Conservation (phyloP, 2,329 filamentous ascomycete species). For the Arthrobotrys iridis region DNA sequence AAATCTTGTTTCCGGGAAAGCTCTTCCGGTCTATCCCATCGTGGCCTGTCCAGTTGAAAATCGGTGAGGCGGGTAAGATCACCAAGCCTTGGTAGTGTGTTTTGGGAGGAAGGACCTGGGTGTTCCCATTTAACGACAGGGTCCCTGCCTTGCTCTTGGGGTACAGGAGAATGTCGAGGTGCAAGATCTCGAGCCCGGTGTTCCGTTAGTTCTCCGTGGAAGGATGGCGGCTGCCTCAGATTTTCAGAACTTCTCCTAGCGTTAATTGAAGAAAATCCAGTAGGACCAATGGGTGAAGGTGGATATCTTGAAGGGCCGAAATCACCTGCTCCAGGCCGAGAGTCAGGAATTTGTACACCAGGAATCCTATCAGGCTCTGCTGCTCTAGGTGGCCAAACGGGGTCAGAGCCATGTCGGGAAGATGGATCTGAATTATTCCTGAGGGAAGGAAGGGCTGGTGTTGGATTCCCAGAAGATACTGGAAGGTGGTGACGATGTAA, state of each 20-base stretch:
- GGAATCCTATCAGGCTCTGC: constrained; percentile 41
- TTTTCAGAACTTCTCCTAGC: constrained; percentile 42
- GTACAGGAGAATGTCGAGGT: constrained; percentile 30
- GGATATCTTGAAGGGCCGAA: constrained; percentile 51
- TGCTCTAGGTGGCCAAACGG: constrained; percentile 29
- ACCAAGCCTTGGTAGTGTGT: constrained; percentile 43
- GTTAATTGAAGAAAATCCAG: constrained; percentile 41
- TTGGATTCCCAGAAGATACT: constrained; percentile 16
- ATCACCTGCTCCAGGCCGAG: constrained; percentile 46
- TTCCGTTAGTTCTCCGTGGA: constrained; percentile 24
- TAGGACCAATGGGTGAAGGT: constrained; percentile 37
- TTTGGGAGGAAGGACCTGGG: constrained; percentile 17
- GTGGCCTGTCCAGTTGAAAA: constrained; percentile 36
- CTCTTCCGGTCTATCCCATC: constrained; percentile 48
- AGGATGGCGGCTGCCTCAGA: constrained; percentile 23
- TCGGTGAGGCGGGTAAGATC: constrained; percentile 43
- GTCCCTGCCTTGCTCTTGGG: constrained; percentile 37
- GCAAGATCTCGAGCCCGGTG: constrained; percentile 33
- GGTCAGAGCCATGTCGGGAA: constrained; percentile 18
- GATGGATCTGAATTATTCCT: constrained; percentile 22
- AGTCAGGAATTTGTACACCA: constrained; percentile 38
- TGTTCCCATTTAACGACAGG: constrained; percentile 37
- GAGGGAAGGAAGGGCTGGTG: constrained; percentile 32
- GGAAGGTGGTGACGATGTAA: constrained; percentile 50
- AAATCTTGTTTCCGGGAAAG: constrained; percentile 45